Conservation (phyloP, 495 filamentous ascomycete species). For the Talaromyces adpressus region DNA sequence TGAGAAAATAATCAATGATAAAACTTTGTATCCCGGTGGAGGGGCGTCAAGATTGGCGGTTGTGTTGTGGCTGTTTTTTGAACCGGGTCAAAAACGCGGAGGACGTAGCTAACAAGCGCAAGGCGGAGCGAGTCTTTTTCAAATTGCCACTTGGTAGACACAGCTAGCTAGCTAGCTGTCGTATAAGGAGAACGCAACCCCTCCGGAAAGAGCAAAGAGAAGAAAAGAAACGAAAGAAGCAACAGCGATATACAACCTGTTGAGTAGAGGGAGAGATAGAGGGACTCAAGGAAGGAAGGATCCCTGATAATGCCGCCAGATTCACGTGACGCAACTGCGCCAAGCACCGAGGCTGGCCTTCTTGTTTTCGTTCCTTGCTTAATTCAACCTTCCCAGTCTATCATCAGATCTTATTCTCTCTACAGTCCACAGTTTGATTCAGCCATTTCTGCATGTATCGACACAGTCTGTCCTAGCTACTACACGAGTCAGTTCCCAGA, state of each 20-base stretch:
- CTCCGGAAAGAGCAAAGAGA: not conserved
- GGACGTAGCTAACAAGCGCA: not conserved
- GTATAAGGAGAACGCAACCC: not conserved
- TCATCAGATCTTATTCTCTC: not conserved
- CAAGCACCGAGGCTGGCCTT: not conserved
- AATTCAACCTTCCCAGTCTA: not conserved
- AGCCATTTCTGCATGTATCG: not conserved
- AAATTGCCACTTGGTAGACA: not conserved
- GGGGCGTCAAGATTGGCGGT: not conserved
- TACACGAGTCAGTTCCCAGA: not conserved
- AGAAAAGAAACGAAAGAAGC: not conserved
- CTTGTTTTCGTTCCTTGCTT: not conserved
- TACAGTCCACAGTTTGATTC: not conserved
- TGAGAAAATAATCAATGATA: not conserved
- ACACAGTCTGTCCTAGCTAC: not conserved
- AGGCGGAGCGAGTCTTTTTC: not conserved
- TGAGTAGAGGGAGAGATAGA: not conserved
- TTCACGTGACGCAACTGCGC: conserved; percentile 3
- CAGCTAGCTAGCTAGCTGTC: not conserved
- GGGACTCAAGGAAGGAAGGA: not conserved
- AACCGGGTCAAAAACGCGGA: not conserved
- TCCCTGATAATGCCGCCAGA: not conserved
- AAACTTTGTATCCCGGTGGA: not conserved
- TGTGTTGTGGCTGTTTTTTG: not conserved
- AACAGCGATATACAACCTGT: not conserved